Percentiles rank a stretch among this genome's conserved stretches.
These are phyloP conservation scores for Boletus rubescentipes DNA, from an alignment of 768 basidiomycete genomes.

Conservation along the genomic window DNA sequence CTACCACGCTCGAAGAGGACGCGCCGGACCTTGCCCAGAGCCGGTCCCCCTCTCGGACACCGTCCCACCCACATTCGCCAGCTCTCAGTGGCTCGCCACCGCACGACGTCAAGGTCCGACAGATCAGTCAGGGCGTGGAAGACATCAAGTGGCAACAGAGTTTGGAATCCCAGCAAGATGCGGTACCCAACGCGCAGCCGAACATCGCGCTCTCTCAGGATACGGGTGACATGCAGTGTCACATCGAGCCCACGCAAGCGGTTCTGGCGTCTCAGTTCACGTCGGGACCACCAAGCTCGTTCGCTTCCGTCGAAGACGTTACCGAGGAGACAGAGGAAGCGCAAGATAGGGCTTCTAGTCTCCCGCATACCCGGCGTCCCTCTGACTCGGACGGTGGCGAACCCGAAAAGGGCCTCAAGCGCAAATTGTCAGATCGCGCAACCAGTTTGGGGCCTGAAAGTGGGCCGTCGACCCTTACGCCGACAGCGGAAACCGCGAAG, in stretches of 20 bases:
- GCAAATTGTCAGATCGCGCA: conserved; percentile 67
- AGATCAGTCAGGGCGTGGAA: conserved; percentile 78
- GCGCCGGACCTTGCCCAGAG: conserved; percentile 36
- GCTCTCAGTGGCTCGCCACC: conserved; percentile 60
- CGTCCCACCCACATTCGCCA: conserved; percentile 30
- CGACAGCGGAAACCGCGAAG: conserved; percentile 45
- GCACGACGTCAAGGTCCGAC: conserved; percentile 74
- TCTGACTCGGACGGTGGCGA: conserved; percentile 47
- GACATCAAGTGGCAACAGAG: conserved; percentile 69
- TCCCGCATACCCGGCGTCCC: conserved; percentile 26
- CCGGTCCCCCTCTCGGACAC: conserved; percentile 39
- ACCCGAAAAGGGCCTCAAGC: conserved; percentile 64
- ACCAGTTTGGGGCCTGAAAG: conserved; percentile 56
- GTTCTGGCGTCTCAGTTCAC: conserved; percentile 9
- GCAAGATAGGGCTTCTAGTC: conserved; percentile 24
- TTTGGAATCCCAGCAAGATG: conserved; percentile 13
- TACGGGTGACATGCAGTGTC: conserved; percentile 8
- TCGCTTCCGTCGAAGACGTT: conserved; percentile 20
- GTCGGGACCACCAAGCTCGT: conserved; percentile 16
- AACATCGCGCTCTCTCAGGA: conserved; percentile 6
- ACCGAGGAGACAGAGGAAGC: conserved; percentile 33
- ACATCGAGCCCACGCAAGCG: conserved; percentile 14
- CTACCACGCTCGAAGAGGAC: conserved; percentile 63
- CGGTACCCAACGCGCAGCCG: conserved; percentile 4
- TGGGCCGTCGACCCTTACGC: conserved; percentile 20